phyloP scores from a whole-genome alignment of 2,329 filamentous ascomycete genomes.

The Fusarium sp. region DNA sequence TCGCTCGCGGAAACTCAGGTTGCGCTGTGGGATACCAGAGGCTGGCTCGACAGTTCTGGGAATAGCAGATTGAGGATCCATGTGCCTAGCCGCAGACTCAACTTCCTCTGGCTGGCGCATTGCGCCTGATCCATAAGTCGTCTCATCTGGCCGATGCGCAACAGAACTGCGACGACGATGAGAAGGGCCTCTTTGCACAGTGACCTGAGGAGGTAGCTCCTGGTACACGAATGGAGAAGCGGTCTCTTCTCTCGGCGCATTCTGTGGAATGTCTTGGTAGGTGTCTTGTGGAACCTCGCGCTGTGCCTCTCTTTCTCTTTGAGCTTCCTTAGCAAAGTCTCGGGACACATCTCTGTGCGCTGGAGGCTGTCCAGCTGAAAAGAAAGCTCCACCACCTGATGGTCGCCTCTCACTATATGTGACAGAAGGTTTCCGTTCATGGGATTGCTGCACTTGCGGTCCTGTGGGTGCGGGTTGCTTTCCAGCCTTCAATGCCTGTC shows the following conservation, averaged over 20 bases:
- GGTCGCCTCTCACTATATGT: constrained; percentile 31
- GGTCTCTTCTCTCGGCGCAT: constrained; percentile 25
- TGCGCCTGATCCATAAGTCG: constrained; percentile 35
- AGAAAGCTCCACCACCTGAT: constrained; percentile 25
- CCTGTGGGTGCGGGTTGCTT: constrained; percentile 35
- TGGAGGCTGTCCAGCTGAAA: constrained; percentile 22
- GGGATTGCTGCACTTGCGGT: constrained; percentile 35
- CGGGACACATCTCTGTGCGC: constrained; percentile 31
- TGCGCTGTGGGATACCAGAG: constrained; percentile 61
- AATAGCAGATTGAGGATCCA: constrained; percentile 47
- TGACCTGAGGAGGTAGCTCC: constrained; percentile 26
- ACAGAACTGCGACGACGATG: constrained; percentile 36
- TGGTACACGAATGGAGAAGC: constrained; percentile 25
- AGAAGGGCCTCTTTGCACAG: constrained; percentile 35
- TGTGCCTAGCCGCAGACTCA: constrained; percentile 24
- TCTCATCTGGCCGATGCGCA: constrained; percentile 36
- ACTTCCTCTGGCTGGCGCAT: constrained; percentile 38
- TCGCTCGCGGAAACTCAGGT: constrained; percentile 70
- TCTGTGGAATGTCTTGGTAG: constrained; percentile 21
- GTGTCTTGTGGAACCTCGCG: constrained; percentile 21
- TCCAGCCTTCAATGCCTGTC: constrained; percentile 56
- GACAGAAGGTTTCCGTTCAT: constrained; percentile 41
- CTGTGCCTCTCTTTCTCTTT: constrained; percentile 24
- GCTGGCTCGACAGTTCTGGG: constrained; percentile 58
- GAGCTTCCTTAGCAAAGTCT: constrained; percentile 22